phyloP scores from a whole-genome alignment of 345 rosid genomes.

The Nasturtium officinale region DNA sequence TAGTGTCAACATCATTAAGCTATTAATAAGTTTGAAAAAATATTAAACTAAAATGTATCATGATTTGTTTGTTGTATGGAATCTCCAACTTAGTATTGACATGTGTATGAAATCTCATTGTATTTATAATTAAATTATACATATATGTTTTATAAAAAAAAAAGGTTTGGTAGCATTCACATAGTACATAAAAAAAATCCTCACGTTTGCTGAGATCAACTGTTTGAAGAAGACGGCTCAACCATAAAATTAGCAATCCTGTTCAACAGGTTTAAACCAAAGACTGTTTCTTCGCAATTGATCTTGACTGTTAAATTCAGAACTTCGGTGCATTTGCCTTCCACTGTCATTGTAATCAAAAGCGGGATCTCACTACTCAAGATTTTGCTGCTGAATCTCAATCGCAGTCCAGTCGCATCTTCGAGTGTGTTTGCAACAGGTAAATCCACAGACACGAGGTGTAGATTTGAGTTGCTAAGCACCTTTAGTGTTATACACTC shows the following conservation, averaged over 20 bases:
- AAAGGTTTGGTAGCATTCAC: constrained; percentile 3
- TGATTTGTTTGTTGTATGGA: background rate
- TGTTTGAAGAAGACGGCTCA: constrained; percentile 46
- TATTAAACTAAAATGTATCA: background rate
- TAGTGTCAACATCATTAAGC: constrained; percentile 33
- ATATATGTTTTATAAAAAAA: background rate
- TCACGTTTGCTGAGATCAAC: constrained; percentile 8
- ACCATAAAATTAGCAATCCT: constrained; percentile 68
- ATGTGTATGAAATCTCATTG: constrained; percentile 16
- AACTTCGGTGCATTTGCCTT: constrained; percentile 85
- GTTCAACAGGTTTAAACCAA: constrained; percentile 84
- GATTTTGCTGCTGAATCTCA: constrained; percentile 82
- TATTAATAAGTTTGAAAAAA: background rate
- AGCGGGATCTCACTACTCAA: constrained; percentile 78
- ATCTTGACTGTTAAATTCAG: constrained; percentile 63
- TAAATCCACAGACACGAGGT: constrained; percentile 77
- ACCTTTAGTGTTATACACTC: constrained; percentile 72
- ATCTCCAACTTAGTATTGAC: background rate
- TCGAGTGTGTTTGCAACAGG: constrained; percentile 75
- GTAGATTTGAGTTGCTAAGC: constrained; percentile 79
- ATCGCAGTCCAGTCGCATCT: constrained; percentile 73
- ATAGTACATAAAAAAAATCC: background rate
- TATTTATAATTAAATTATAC: constrained; percentile 5
- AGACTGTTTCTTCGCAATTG: constrained; percentile 92
- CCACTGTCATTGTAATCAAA: constrained; percentile 70